Evolutionary conservation across 495 filamentous ascomycete species (phyloP).

Genomic region (Trichoderma gamsii): DNA sequence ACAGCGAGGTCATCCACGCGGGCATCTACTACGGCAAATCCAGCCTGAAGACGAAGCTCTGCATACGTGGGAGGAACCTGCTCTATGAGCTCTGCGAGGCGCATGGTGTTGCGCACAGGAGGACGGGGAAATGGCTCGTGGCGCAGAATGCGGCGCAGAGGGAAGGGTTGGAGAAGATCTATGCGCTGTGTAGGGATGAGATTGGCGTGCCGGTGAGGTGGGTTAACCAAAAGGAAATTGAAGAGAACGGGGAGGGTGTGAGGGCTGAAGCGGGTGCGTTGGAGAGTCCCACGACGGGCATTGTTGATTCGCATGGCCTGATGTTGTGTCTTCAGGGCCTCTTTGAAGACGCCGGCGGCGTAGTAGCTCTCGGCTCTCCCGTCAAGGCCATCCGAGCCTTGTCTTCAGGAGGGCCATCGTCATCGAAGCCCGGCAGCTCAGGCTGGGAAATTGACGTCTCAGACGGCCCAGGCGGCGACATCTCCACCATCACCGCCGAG

Average conservation of each 20-base stretch:
- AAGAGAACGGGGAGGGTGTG: conserved; percentile 38
- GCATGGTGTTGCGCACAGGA: conserved; percentile 61
- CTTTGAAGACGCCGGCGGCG: conserved; percentile 73
- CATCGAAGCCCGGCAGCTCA: conserved; percentile 39
- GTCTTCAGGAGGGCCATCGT: conserved; percentile 40
- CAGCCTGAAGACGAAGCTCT: conserved; percentile 78
- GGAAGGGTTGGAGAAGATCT: conserved; percentile 57
- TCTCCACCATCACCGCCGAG: conserved; percentile 59
- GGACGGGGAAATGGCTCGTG: conserved; percentile 90
- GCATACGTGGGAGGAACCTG: conserved; percentile 65
- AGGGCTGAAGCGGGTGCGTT: conserved; percentile 67
- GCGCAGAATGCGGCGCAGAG: conserved; percentile 71
- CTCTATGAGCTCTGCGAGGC: conserved; percentile 72
- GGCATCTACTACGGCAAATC: conserved; percentile 82
- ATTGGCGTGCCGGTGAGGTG: conserved; percentile 71
- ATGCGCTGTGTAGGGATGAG: conserved; percentile 53
- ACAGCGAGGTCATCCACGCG: conserved; percentile 95
- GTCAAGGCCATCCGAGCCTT: conserved; percentile 57
- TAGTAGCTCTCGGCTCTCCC: conserved; percentile 55
- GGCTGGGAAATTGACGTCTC: conserved; percentile 43
- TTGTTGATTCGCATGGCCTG: conserved; percentile 77
- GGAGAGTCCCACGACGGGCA: conserved; percentile 79
- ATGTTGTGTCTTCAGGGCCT: conserved; percentile 72
- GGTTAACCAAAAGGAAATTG: conserved; percentile 62
- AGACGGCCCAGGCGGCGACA: conserved; percentile 37